Conservation (phyloP, 2,329 filamentous ascomycete genomes). For the Plenodomus tracheiphilus region DNA sequence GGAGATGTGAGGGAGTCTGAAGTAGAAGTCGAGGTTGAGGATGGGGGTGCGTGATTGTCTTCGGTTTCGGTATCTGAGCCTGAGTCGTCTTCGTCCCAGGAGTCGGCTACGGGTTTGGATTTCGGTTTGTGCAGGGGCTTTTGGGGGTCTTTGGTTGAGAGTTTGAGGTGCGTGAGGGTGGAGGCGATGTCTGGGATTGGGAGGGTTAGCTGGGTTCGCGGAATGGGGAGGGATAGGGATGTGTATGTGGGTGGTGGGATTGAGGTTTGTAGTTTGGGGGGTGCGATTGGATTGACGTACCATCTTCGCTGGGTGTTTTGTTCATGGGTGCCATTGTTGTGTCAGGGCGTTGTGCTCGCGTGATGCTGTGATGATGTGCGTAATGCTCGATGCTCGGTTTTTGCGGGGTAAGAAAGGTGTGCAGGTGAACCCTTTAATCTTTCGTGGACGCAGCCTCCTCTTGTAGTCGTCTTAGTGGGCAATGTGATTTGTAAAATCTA, state of each 20-base stretch:
- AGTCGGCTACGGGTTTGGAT: constrained; percentile 61
- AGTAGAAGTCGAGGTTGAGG: constrained; percentile 17
- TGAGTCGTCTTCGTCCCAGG: constrained; percentile 78
- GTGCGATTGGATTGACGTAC: not conserved
- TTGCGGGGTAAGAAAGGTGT: not conserved
- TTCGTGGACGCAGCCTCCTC: no score
- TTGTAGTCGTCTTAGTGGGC: no score
- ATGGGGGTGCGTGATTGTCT: constrained; percentile 15
- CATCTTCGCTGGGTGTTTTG: constrained; percentile 15
- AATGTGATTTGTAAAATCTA: no score
- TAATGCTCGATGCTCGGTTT: not conserved
- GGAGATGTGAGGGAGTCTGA: constrained; percentile 20
- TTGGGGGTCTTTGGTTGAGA: constrained; percentile 38
- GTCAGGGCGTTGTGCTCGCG: not conserved
- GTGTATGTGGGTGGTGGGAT: not conserved
- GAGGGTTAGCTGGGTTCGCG: not conserved
- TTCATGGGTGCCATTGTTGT: constrained; percentile 10
- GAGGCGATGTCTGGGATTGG: constrained; percentile 37
- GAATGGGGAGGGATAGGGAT: not conserved
- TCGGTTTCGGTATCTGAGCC: constrained; percentile 38
- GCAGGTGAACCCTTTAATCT: no score
- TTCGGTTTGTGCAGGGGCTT: constrained; percentile 40
- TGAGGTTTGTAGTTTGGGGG: not conserved
- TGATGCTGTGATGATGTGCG: not conserved
- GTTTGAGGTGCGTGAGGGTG: constrained; percentile 43